These are phyloP conservation scores for Calocybe gangraenosa DNA, from an alignment of 768 basidiomycete genomes.

Conservation along the genomic window DNA sequence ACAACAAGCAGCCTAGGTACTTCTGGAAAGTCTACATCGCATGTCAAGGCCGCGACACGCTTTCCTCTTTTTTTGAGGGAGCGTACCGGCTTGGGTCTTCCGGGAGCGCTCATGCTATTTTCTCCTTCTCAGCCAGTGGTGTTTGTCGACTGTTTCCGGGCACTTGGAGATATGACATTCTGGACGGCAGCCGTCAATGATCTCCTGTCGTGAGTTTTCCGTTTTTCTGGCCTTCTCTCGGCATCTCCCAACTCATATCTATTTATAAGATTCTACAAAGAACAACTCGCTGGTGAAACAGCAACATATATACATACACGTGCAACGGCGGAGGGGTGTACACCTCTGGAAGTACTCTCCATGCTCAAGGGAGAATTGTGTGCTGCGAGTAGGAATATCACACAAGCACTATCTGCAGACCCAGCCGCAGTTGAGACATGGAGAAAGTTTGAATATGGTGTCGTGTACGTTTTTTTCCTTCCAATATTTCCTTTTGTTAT, in stretches of 20 bases:
- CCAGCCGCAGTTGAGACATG: slow-evolving; percentile 7
- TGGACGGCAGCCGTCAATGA: slow-evolving; percentile 8
- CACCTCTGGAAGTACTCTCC: slow-evolving; percentile 5
- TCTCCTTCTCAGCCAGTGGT: background rate
- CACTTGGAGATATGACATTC: slow-evolving; percentile 9
- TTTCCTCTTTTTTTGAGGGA: slow-evolving; percentile 9
- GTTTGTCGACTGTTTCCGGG: slow-evolving; percentile 4
- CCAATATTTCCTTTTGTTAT: background rate
- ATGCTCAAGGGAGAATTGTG: slow-evolving; percentile 14
- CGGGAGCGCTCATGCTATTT: slow-evolving; percentile 6
- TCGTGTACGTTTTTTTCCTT: background rate
- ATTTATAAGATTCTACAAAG: slow-evolving; percentile 14
- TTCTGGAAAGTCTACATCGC: background rate
- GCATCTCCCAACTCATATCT: background rate
- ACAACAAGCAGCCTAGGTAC: background rate
- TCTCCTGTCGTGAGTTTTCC: slow-evolving; percentile 4
- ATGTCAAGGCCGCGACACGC: background rate
- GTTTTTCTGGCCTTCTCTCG: background rate
- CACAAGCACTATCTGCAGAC: background rate
- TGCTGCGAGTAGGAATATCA: slow-evolving; percentile 5
- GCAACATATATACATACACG: slow-evolving; percentile 13
- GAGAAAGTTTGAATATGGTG: slow-evolving; percentile 9
- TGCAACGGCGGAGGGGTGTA: slow-evolving; percentile 5
- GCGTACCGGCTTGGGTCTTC: slow-evolving; percentile 1
- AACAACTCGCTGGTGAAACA: slow-evolving; percentile 17